Evolutionary conservation across 306 rosid species (phyloP).

Genomic region (Vigna unguiculata): DNA sequence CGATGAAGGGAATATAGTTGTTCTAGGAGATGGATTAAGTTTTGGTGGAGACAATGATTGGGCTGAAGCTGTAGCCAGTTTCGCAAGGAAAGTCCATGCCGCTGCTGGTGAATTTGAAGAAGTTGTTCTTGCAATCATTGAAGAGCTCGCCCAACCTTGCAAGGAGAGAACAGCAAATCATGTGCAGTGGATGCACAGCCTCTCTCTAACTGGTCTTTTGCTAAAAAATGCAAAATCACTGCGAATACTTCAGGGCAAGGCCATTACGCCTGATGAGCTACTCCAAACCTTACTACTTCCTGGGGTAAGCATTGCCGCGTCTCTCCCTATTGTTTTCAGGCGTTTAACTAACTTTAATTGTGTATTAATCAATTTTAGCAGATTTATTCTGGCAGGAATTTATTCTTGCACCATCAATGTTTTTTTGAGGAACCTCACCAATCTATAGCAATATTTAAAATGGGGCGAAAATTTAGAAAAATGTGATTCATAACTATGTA

Average conservation of each 20-base stretch:
- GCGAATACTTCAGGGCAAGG: slow-evolving; percentile 64
- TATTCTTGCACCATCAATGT: background rate
- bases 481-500: slow-evolving; percentile 14
- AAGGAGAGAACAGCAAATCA: slow-evolving; percentile 89
- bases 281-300: slow-evolving; percentile 86
- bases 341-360: background rate
- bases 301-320: slow-evolving; percentile 63
- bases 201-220: slow-evolving; percentile 78
- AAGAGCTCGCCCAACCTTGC: slow-evolving; percentile 85
- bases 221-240: slow-evolving; percentile 79
- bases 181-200: slow-evolving; percentile 93
- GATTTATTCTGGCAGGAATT: slow-evolving; percentile 4
- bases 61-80: slow-evolving; percentile 80
- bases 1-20: slow-evolving; percentile 76
- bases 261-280: slow-evolving; percentile 67
- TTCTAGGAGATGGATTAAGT: slow-evolving; percentile 91
- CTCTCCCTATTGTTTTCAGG: background rate
- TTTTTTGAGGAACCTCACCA: slow-evolving; percentile 8
- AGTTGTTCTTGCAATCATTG: slow-evolving; percentile 70
- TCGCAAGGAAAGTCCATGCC: slow-evolving; percentile 85
- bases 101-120: slow-evolving; percentile 88
- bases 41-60: slow-evolving; percentile 95
- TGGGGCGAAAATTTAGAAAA: slow-evolving; percentile 2
- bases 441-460: slow-evolving; percentile 13
- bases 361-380: slow-evolving; percentile 11